These are phyloP conservation scores for Amylocystis lapponica DNA, from an alignment of 768 basidiomycete species.

Conservation along the genomic window DNA sequence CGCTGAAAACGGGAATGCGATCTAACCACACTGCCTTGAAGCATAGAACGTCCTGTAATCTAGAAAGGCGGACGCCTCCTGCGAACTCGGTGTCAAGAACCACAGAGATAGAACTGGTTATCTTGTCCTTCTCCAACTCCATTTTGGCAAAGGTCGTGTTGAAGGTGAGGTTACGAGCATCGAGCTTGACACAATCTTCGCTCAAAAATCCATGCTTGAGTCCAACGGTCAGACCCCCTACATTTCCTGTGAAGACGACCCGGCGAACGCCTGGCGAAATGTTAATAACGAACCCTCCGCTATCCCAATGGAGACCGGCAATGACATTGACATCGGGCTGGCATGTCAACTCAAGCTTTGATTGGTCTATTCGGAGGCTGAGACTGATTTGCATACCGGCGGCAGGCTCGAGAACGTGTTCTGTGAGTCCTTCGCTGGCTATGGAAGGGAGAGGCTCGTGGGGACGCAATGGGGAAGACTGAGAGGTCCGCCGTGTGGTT, in stretches of 20 bases:
- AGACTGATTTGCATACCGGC: slow-evolving; percentile 70
- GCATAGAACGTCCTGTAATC: slow-evolving; percentile 87
- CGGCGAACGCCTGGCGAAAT: slow-evolving; percentile 69
- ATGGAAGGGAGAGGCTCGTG: slow-evolving; percentile 7
- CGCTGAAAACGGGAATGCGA: slow-evolving; percentile 70
- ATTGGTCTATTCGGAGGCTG: slow-evolving; percentile 88
- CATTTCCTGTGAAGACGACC: slow-evolving; percentile 68
- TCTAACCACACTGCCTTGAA: slow-evolving; percentile 96
- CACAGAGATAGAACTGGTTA: slow-evolving; percentile 57
- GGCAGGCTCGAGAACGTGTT: slow-evolving; percentile 18
- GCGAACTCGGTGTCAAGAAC: slow-evolving; percentile 83
- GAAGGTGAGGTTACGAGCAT: slow-evolving; percentile 79
- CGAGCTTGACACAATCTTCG: slow-evolving; percentile 74
- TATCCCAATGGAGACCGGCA: slow-evolving; percentile 87
- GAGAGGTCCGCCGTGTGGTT: slow-evolving; percentile 27
- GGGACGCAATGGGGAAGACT: slow-evolving; percentile 7
- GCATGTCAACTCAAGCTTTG: slow-evolving; percentile 80
- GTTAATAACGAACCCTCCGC: slow-evolving; percentile 83
- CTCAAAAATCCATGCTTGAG: slow-evolving; percentile 83
- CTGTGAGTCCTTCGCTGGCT: slow-evolving; percentile 8
- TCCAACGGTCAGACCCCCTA: slow-evolving; percentile 76
- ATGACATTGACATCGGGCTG: slow-evolving; percentile 91
- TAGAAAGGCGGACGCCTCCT: slow-evolving; percentile 74
- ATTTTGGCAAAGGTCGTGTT: slow-evolving; percentile 63
- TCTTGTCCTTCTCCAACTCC: slow-evolving; percentile 29